These are phyloP conservation scores for Stemphylium beticola DNA, from an alignment of 2,329 filamentous ascomycete species.

Conservation along the genomic window DNA sequence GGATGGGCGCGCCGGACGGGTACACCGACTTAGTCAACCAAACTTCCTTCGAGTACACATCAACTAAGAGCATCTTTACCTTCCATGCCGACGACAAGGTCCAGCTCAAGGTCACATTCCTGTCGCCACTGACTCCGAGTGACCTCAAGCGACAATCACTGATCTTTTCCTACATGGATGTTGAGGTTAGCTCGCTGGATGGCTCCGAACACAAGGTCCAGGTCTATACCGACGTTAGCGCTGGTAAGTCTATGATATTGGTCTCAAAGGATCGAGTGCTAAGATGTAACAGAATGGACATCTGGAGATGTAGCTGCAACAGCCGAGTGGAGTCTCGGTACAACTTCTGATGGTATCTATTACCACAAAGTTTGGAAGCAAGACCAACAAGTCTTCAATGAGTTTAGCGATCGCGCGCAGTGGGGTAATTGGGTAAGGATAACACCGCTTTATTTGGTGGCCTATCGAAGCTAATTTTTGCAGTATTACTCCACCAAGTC, in stretches of 20 bases:
- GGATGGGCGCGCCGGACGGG: slow-evolving; percentile 58
- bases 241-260: slow-evolving; percentile 56
- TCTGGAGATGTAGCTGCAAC: slow-evolving; percentile 64
- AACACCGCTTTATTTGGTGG: background rate
- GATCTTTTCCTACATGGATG: slow-evolving; percentile 72
- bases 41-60: slow-evolving; percentile 71
- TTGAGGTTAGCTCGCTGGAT: slow-evolving; percentile 68
- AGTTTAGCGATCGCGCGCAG: slow-evolving; percentile 56
- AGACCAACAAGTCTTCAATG: slow-evolving; percentile 55
- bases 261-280: background rate
- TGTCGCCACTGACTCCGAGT: slow-evolving; percentile 71
- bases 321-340: slow-evolving; percentile 67
- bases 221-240: slow-evolving; percentile 75
- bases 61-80: slow-evolving; percentile 73
- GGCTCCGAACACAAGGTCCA: slow-evolving; percentile 68
- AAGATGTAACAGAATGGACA: slow-evolving; percentile 66
- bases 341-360: slow-evolving; percentile 49
- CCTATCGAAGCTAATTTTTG: background rate
- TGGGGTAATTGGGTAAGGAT: slow-evolving; percentile 56
- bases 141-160: slow-evolving; percentile 73
- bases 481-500: slow-evolving; percentile 59
- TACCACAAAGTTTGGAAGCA: slow-evolving; percentile 66
- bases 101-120: slow-evolving; percentile 70
- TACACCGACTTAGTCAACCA: slow-evolving; percentile 60
- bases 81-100: slow-evolving; percentile 68